Base-by-base conservation (phyloP, 129 eudicot species). In the Flaveria bidentis region DNA sequence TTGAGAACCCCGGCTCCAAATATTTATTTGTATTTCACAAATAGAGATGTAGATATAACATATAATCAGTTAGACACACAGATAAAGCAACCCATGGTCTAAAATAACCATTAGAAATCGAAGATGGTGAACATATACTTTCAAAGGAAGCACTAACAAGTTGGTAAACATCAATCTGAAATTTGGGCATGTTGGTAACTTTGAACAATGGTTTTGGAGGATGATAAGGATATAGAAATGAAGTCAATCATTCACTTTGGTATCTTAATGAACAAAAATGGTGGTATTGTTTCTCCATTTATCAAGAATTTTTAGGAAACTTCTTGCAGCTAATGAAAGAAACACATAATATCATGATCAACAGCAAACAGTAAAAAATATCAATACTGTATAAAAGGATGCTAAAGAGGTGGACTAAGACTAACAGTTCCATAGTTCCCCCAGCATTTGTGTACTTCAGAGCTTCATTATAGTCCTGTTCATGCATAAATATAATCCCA, bases 401-500 rank as follows among this genome's bases (percentile, higher is more conserved):
- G 47, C 15, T 45, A 74, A 28, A 68, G 73, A 72, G 69, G 55
- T 7, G 23, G 78, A 82, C 79, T 30, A 86, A 68, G 75, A 89
- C 96, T 91, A 93, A 80, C 99, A 91, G 75, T 53, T 91, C 97
- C 96, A 94, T 89, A 9, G 90, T 87, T 13, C 99, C 97, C 46
- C 93, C 98, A 80, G 85, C 86, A 82, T 87, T 73, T 53, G 98
- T 93, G 81, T 93, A 85, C 70, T 93, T 93, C 74, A 93, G 79
- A 75, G 96, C 98, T 65, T 93, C 98, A 56, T 79, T 78, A 55
- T 86, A 94, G 69, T 94, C 99, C 80, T 94, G 93, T 61, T 94
- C 97, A 71, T 91, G 93, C 90, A 83, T 81, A 84, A 89, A 91
- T 66, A 94, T 86, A 72, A 79, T 89, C 30, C 99, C 99, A 33